A percentile compares a stretch with the other conserved stretches of the same genome.
These are phyloP conservation scores for Thielaviopsis euricoi DNA, from an alignment of 2,329 filamentous ascomycete genomes.

Conservation along the genomic window DNA sequence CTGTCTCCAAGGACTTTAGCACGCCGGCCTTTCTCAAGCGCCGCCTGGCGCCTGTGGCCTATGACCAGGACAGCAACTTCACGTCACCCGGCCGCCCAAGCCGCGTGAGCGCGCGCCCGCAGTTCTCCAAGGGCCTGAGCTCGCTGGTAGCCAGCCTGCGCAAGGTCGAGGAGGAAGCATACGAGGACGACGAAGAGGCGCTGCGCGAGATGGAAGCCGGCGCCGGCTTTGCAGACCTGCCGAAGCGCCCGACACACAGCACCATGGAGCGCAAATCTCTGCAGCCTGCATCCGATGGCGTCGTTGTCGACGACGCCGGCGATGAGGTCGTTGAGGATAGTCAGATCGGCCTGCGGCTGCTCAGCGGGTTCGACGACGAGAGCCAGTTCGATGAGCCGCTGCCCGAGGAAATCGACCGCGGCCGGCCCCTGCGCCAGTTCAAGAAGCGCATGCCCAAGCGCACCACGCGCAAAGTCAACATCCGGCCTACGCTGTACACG, in stretches of 20 bases:
- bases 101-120: conserved; percentile 39
- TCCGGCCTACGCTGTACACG: conserved; percentile 35
- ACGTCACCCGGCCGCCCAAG: conserved; percentile 21
- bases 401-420: conserved; percentile 37
- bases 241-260: not conserved
- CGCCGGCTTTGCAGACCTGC: conserved; percentile 14
- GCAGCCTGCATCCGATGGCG: not conserved
- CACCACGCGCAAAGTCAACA: conserved; percentile 53
- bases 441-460: conserved; percentile 79
- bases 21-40: conserved; percentile 55
- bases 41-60: conserved; percentile 1
- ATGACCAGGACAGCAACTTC: not conserved
- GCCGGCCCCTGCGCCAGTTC: conserved; percentile 44
- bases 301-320: not conserved
- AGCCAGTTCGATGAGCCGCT: conserved; percentile 36
- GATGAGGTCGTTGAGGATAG: conserved; percentile 26
- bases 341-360: conserved; percentile 25
- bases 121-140: conserved; percentile 53
- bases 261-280: conserved; percentile 13
- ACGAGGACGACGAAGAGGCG: conserved; percentile 60
- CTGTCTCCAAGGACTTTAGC: conserved; percentile 40
- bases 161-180: conserved; percentile 49
- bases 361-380: conserved; percentile 50
- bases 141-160: conserved; percentile 56
- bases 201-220: conserved; percentile 52